A percentile compares a stretch with the other conserved stretches of the same genome.
These are phyloP conservation scores for Verticillium klebahnii DNA, from an alignment of 2,329 filamentous ascomycete genomes.

Conservation along the genomic window DNA sequence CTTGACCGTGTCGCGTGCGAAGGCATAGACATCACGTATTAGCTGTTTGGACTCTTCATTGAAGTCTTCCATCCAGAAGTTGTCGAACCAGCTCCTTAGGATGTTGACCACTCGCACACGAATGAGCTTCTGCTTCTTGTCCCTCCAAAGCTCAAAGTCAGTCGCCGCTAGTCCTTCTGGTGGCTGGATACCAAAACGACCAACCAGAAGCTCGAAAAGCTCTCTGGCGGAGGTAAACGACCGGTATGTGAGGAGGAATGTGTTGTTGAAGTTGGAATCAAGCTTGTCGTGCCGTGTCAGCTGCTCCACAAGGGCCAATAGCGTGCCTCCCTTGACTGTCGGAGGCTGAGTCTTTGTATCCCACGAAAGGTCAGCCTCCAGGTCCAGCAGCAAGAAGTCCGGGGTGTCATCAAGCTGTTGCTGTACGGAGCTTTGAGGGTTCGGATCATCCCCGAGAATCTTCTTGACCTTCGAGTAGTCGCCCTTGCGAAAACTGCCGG, in stretches of 20 bases:
- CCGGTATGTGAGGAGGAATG: constrained; percentile 92
- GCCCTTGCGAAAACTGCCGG: constrained; percentile 52
- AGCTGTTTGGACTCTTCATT: constrained; percentile 79
- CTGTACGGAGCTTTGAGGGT: constrained; percentile 38
- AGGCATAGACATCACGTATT: constrained; percentile 83
- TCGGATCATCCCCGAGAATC: constrained; percentile 61
- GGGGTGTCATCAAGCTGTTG: constrained; percentile 68
- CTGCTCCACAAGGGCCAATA: constrained; percentile 88
- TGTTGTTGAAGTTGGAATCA: constrained; percentile 94
- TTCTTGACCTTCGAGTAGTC: constrained; percentile 62
- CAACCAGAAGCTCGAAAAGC: constrained; percentile 87
- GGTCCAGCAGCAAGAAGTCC: constrained; percentile 78
- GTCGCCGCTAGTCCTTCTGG: constrained; percentile 70
- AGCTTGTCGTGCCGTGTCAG: constrained; percentile 93
- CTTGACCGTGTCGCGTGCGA: constrained; percentile 87
- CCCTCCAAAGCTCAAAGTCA: constrained; percentile 84
- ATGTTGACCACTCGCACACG: constrained; percentile 96
- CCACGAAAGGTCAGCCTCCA: constrained; percentile 85
- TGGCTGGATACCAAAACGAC: constrained; percentile 88
- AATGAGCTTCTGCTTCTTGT: constrained; percentile 93
- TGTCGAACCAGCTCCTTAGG: constrained; percentile 96
- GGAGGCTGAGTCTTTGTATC: constrained; percentile 75
- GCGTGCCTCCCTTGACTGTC: constrained; percentile 80
- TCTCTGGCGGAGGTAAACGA: constrained; percentile 91
- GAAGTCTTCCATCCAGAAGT: constrained; percentile 96